These are phyloP conservation scores for Cladophialophora carrionii DNA, from an alignment of 2,329 filamentous ascomycete genomes.

Conservation along the genomic window DNA sequence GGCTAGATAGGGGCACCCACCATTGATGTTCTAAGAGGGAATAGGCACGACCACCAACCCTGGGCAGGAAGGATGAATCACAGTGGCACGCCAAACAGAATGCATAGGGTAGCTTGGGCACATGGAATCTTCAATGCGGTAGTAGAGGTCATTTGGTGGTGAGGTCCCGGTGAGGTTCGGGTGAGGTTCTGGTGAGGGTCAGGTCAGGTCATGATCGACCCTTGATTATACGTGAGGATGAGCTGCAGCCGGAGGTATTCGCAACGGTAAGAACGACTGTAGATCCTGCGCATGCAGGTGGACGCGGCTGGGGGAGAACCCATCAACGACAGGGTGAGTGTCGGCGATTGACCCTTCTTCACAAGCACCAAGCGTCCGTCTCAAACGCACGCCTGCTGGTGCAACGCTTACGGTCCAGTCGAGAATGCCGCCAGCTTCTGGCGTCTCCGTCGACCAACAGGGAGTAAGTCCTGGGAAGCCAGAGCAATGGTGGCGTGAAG, in stretches of 20 bases:
- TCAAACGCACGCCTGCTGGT: neutral
- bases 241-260: neutral
- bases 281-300: neutral
- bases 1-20: conserved; percentile 14
- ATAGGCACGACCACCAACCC: conserved; percentile 6
- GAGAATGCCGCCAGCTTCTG: neutral
- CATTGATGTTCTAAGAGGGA: neutral
- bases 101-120: conserved; percentile 22
- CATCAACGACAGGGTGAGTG: neutral
- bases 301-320: neutral
- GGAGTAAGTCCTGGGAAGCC: neutral
- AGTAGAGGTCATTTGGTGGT: conserved; percentile 16
- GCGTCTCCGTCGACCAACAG: too few species aligned
- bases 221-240: neutral
- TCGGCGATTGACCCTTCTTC: neutral
- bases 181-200: conserved; percentile 1
- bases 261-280: conserved; percentile 1
- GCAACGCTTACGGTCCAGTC: neutral
- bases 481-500: neutral
- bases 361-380: neutral
- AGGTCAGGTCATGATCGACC: neutral
- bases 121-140: conserved; percentile 11
- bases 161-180: neutral
- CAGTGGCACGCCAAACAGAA: conserved; percentile 18
- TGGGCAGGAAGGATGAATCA: conserved; percentile 12